phyloP scores from a whole-genome alignment of 2,329 filamentous ascomycete species.

The Apiospora sp. region DNA sequence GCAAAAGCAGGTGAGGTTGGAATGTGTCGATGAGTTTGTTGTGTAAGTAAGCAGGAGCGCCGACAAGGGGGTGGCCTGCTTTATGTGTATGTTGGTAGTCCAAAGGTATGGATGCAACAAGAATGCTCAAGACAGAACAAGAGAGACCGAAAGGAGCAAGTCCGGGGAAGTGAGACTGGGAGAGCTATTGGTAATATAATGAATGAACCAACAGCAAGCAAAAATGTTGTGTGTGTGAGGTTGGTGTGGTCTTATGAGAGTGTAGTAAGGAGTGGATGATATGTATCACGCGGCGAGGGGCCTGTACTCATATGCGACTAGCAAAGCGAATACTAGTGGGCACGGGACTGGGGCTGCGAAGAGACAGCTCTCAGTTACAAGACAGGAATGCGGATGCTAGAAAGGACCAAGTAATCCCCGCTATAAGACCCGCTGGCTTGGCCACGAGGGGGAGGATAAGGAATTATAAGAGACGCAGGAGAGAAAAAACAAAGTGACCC shows the following conservation, averaged over 20 bases:
- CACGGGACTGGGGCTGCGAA: constrained; percentile 18
- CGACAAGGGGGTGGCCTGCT: constrained; percentile 9
- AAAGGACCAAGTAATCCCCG: constrained; percentile 16
- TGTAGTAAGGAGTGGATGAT: constrained; percentile 21
- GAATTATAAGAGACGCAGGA: constrained; percentile 36
- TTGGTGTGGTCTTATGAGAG: constrained; percentile 24
- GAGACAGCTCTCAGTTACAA: constrained; percentile 23
- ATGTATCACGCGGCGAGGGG: constrained; percentile 42
- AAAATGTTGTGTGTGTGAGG: constrained; percentile 27
- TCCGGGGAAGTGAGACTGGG: constrained; percentile 22
- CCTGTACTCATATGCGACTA: constrained; percentile 19
- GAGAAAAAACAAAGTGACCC: constrained; percentile 25
- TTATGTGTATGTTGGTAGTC: constrained; percentile 5
- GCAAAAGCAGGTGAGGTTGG: constrained; percentile 36
- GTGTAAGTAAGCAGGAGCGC: constrained; percentile 30
- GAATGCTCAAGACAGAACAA: constrained; percentile 11
- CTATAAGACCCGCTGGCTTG: constrained; percentile 20
- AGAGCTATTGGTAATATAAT: constrained; percentile 28
- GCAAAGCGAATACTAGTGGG: constrained; percentile 15
- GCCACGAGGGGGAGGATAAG: constrained; percentile 25
- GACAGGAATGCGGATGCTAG: constrained; percentile 23
- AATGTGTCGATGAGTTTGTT: constrained; percentile 28
- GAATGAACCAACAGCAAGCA: constrained; percentile 24
- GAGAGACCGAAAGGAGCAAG: constrained; percentile 20
- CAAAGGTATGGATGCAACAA: constrained; percentile 14